A percentile compares a stretch with the other conserved stretches of the same genome.
These are phyloP conservation scores for Calamus simplicifolius DNA, from an alignment of 176 grass and related monocot genomes.

Conservation along the genomic window DNA sequence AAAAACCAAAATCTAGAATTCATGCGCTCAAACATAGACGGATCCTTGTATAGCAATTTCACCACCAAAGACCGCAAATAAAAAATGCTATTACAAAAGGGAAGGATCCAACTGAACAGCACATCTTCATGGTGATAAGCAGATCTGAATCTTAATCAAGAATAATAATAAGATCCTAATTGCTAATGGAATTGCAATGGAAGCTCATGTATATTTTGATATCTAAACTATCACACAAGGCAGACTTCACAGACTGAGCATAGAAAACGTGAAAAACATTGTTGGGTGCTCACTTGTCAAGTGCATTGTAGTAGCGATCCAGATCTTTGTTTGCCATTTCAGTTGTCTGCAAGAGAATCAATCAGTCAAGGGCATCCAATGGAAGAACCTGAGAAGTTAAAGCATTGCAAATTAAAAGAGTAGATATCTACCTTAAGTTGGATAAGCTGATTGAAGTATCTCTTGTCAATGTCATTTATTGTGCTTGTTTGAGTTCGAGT, in stretches of 20 bases:
- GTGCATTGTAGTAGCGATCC: constrained; percentile 83
- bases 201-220: too few relatives aligned
- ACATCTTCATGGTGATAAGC: too few relatives aligned
- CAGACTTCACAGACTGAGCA: not conserved
- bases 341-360: constrained; percentile 56
- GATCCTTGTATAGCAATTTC: too few relatives aligned
- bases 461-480: constrained; percentile 91
- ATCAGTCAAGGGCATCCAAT: constrained; percentile 13
- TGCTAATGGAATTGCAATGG: too few relatives aligned
- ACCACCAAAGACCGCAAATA: too few relatives aligned
- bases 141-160: too few relatives aligned
- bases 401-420: constrained; percentile 18
- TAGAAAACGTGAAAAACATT: not conserved
- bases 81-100: too few relatives aligned
- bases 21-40: too few relatives aligned
- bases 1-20: too few relatives aligned
- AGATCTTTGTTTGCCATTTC: constrained; percentile 99
- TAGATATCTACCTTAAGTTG: constrained; percentile 80
- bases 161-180: too few relatives aligned
- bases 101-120: too few relatives aligned
- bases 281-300: constrained; percentile 60
- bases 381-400: constrained; percentile 11
- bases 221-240: too few relatives aligned
- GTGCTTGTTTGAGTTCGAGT: constrained; percentile 81
- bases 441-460: constrained; percentile 85